Base-by-base conservation (phyloP, 2,329 filamentous ascomycete genomes). In the Botrytis paeoniae region DNA sequence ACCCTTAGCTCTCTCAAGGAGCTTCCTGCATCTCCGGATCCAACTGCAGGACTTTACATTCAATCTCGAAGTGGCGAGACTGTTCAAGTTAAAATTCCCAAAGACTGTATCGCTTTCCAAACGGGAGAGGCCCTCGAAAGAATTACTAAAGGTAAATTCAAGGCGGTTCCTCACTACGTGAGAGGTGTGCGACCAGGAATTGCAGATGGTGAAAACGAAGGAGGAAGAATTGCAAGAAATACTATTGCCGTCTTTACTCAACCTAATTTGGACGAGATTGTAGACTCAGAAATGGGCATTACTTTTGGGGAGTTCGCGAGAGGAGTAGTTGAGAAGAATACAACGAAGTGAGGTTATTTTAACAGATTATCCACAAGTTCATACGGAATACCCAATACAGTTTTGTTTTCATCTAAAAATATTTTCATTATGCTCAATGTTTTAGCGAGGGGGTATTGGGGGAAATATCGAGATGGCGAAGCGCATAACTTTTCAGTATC, bases 201-300 rank as follows among this genome's bases (percentile, higher is more conserved):
- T 79, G 72, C 74, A 7, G 74, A 73, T 73, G 76, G 73, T 18
- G 82, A 74, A 81, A 82, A 81, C 32, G 81, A 85, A 73, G 84
- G 83, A 22, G 85, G 84, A 2, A 84, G 84, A 41, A 87, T 95
- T 74, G 92, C 92, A 41, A 85, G 92, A 74, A 98, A 98, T 83
- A 99, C 96, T 16, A 83, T 99, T 77, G 96, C 96, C 0, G 94
- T 98, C 16, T 99, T 98, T 80, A 99, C 95, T 73, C 96, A 99
- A 86, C 96, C 96, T 37, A 97, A 98, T 84, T 82, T 98, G 74
- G 92, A 89, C 78, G 93, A 95, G 78, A 87, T 89, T 83, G 91
- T 95, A 22, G 93, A 95, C 79, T 86, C 89, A 73, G 85, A 88
- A 80, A 86, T 89, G 78, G 86, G 88, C 54, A 85, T 90, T 73